These are phyloP conservation scores for Wallacemonas sp. DNA, from an alignment of 208 protist genomes.

Conservation along the genomic window DNA sequence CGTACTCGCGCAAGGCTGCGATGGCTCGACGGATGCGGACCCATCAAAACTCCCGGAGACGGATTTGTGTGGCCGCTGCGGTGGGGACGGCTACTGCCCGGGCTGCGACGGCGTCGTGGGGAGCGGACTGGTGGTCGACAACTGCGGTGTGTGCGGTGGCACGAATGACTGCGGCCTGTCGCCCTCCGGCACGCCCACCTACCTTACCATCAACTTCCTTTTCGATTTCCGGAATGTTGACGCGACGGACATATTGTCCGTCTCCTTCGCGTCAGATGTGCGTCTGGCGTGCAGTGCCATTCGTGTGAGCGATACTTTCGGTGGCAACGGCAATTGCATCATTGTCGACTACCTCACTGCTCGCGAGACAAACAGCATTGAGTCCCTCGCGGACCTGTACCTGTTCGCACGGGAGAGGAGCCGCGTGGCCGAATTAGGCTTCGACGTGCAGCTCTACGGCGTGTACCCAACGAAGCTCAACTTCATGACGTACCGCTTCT, in stretches of 20 bases:
- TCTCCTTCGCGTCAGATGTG: conserved; percentile 10
- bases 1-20: conserved; percentile 24
- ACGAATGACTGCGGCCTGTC: conserved; percentile 19
- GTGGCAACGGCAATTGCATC: conserved; percentile 5
- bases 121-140: conserved; percentile 31
- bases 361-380: not conserved
- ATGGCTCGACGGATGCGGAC: conserved; percentile 19
- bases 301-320: not conserved
- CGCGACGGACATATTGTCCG: not conserved
- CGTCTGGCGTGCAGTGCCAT: not conserved
- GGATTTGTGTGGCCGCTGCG: conserved; percentile 51
- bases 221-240: conserved; percentile 22
- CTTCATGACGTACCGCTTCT: conserved; percentile 20
- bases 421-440: conserved; percentile 27
- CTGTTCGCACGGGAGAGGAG: conserved; percentile 13
- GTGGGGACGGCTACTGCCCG: conserved; percentile 37
- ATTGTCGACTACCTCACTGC: conserved; percentile 26
- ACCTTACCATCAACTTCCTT: conserved; percentile 26
- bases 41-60: conserved; percentile 1
- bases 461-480: not conserved
- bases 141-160: conserved; percentile 61
- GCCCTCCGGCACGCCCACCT: conserved; percentile 10
- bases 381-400: conserved; percentile 18
- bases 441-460: conserved; percentile 3
- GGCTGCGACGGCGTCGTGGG: conserved; percentile 53